Conservation (phyloP, 2,329 filamentous ascomycete species). For the Pleomassaria siparia region DNA sequence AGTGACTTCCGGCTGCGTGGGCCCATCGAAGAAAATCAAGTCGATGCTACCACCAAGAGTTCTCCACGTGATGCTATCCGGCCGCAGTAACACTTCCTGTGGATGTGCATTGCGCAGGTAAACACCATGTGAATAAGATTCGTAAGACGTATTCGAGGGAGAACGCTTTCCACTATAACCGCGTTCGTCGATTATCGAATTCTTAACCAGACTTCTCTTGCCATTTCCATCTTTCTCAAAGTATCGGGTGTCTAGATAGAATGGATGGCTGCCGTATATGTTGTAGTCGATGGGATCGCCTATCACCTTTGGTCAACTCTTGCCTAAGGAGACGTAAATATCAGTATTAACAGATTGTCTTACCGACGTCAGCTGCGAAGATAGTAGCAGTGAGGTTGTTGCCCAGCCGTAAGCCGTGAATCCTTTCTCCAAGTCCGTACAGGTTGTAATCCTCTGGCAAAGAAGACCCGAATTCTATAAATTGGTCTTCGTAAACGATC, state of each 20-base stretch:
- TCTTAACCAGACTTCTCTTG: slow-evolving; percentile 55
- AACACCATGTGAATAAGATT: slow-evolving; percentile 72
- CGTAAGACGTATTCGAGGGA: slow-evolving; percentile 55
- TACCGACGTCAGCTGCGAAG: slow-evolving; percentile 68
- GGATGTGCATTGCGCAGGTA: slow-evolving; percentile 76
- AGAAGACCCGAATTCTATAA: slow-evolving; percentile 69
- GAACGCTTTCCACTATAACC: slow-evolving; percentile 24
- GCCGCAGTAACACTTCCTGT: slow-evolving; percentile 68
- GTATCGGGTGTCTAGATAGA: slow-evolving; percentile 80
- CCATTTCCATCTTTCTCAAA: slow-evolving; percentile 58
- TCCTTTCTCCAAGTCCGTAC: slow-evolving; percentile 73
- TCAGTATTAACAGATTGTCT: slow-evolving; percentile 49
- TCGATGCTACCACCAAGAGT: slow-evolving; percentile 76
- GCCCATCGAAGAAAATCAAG: slow-evolving; percentile 77
- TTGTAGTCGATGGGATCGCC: slow-evolving; percentile 53
- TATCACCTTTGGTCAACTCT: too few species aligned
- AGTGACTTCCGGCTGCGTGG: slow-evolving; percentile 67
- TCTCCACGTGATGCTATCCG: slow-evolving; percentile 70
- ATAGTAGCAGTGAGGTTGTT: slow-evolving; percentile 71
- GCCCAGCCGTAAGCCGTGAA: slow-evolving; percentile 70
- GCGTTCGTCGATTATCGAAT: slow-evolving; percentile 49
- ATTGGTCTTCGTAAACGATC: slow-evolving; percentile 75
- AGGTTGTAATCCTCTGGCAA: slow-evolving; percentile 73
- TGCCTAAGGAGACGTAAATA: background rate
- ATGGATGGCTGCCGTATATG: slow-evolving; percentile 74